Evolutionary conservation across 1,139 yeast species (phyloP), one percentile per base, ranked within the genome.

Genomic region (Saccharomyces hybrid): DNA sequence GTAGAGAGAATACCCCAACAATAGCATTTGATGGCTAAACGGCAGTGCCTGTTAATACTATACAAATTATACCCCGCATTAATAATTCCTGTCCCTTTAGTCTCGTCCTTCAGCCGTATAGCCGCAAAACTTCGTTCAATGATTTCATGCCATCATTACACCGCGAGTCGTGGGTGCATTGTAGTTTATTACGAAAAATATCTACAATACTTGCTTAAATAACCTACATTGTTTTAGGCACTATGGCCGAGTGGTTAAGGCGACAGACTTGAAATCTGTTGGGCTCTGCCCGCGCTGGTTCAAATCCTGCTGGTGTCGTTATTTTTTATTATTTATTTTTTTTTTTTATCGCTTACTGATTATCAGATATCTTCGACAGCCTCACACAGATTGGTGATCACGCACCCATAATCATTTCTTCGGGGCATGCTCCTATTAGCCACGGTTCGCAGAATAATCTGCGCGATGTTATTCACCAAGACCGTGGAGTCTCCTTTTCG

Each of bases 201-300:
- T 23, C 23, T 23, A 23, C 23, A 23, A 23, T 23, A 23, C 23
- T 23, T 23, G 23, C 23, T 23, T 23, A 23, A 23, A 4, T 23
- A 23, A 23, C 13, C 32, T 11, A 29, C 32, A 29, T 29, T 29
- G n/a, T 20, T 14, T 44, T 32, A 51, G 66, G 66, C 66, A 63
- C 63, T 62, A 57, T 63, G 66, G 66, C 66, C 66, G 66, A 63
- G 66, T 63, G 66, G 66, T 63, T 63, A 63, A 63, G 66, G 66
- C 66, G 66, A 60, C 62, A 63, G 66, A 63, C 63, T 63, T 61
- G 66, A 63, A 63, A 63, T 63, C 66, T 63, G 62, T 63, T 63
- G 66, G 66, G 66, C 66, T 63, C 63, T 62, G 65, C 65, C 65
- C 65, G 65, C 65, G 64, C 64, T 57, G 62, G 65, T 62, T 62